Evolutionary conservation across 441 rosid species (phyloP).

Genomic region (Rhodomyrtus psidioides): DNA sequence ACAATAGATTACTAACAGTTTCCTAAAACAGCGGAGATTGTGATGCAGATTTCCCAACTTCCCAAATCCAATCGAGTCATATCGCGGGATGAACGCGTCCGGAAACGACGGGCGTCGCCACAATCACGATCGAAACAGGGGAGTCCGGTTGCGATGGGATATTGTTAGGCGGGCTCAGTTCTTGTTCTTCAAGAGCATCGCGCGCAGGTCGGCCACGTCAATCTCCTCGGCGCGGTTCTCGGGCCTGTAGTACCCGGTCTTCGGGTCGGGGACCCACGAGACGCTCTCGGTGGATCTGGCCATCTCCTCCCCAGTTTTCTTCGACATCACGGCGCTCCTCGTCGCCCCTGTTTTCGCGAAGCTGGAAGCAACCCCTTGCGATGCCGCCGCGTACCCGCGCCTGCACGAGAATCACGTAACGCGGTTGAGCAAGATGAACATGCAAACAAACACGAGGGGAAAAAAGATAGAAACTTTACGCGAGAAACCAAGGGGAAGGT

Average conservation of each 20-base stretch:
- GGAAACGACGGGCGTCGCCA: neutral
- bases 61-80: neutral
- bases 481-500: neutral
- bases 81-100: neutral
- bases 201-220: slow-evolving; percentile 68
- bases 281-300: slow-evolving; percentile 33
- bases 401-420: slow-evolving; percentile 2
- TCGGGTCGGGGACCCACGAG: slow-evolving; percentile 83
- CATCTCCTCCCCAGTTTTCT: slow-evolving; percentile 42
- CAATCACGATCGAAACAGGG: neutral
- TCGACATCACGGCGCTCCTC: slow-evolving; percentile 22
- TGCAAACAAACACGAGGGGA: neutral
- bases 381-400: slow-evolving; percentile 53
- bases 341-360: neutral
- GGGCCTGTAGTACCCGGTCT: slow-evolving; percentile 83
- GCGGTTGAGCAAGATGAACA: neutral
- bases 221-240: slow-evolving; percentile 54
- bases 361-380: slow-evolving; percentile 21
- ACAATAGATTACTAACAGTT: neutral
- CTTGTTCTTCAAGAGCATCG: slow-evolving; percentile 50
- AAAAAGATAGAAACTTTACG: neutral
- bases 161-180: slow-evolving; percentile 4
- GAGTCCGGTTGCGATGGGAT: neutral
- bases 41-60: neutral
- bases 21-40: neutral